Base-by-base conservation (phyloP, 106 monocot genomes). In the Amphibolis antarctica region DNA sequence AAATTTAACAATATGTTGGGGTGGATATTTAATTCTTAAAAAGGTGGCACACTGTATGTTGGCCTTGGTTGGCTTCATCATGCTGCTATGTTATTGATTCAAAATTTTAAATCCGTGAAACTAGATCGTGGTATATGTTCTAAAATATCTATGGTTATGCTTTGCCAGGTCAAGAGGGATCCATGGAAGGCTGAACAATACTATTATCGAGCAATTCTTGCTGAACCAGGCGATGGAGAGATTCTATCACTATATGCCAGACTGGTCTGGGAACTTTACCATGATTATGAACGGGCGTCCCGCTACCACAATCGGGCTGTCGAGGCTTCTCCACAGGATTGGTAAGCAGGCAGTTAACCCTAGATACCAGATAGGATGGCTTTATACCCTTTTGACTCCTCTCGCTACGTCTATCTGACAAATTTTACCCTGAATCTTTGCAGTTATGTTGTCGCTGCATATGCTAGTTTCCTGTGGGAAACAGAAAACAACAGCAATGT, bases 151-250 rank as follows among this genome's bases (percentile, higher is more conserved):
- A 13, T 51, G 1, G 17, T 17, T 51, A 51, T 51, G 50, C 36
- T 29, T 60, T 42, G 30, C 1, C 50, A 91, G 90, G 60, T 45
- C 11, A 86, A 83, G 53, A 54, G 76, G 20, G 86, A 86, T 60
- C 60, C 56, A 31, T 25, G 53, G 44, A 79, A 62, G 66, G 86
- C 91, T 1, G 86, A 91, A 62, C 86, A 91, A 24, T 91, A 86
- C 69, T 91, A 81, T 24, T 86, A 80, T 24, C 77, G 86, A 17
- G 90, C 90, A 0, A 83, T 90, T 31, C 78, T 90, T 10, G 85
- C 80, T 15, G 85, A 80, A 26, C 86, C 90, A 0, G 73, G 68
- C 4, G 90, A 90, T 28, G 86, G 80, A 44, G 86, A 91, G 26
- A 66, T 74, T 62, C 19, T 91, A 53, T 86, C 83, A 4, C 72